Evolutionary conservation across 1,139 yeast genomes (phyloP), one percentile per base, ranked within the genome.

Genomic region (Lodderomyces jiufengensis): DNA sequence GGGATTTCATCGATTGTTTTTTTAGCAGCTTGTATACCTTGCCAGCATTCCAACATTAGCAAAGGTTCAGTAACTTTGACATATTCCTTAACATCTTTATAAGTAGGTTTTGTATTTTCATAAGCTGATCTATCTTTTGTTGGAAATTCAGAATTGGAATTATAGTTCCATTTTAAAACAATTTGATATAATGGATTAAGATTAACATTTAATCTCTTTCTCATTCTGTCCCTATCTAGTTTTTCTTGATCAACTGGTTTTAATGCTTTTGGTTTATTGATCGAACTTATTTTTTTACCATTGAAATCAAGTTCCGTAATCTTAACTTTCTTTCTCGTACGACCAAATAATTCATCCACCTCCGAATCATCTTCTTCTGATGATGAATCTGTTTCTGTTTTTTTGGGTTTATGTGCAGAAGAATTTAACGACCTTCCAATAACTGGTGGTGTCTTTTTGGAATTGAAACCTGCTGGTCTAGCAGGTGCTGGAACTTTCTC

Each of bases 1-100:
- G 95, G 90, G 6, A 53, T 59, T 41, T 78, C 80, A 21, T 75
- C 77, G 2, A 73, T 71, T 15, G 86, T 77, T 36, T 76, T 76
- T 47, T 84, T 80, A 1, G 92, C 78, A 3, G 86, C 72, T 44
- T 79, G 82, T 24, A 94, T 76, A 0, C 88, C 85, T 52, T 90
- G 95, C 97, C 97, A 94, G 45, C 95, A 85, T 63, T 94, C 98
- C 31, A 90, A 63, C 61, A 90, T 65, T 32, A 94, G 63, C 32
- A 94, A 65, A 0, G 98, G 97, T 47, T 81, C 87, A 52, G 86
- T 83, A 0, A 76, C 68, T 25, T 67, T 63, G 33, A 73, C 73
- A 52, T 94, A 94, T 5, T 84, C 87, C 11, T 63, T 66, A 2
- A 80, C 79, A 38, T 76, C 66, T 0, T 50, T 45, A 52, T 85